A percentile compares a stretch with the other conserved stretches of the same genome.
phyloP scores from a whole-genome alignment of 805 yeast species.

The Barnettozyma sp. region DNA sequence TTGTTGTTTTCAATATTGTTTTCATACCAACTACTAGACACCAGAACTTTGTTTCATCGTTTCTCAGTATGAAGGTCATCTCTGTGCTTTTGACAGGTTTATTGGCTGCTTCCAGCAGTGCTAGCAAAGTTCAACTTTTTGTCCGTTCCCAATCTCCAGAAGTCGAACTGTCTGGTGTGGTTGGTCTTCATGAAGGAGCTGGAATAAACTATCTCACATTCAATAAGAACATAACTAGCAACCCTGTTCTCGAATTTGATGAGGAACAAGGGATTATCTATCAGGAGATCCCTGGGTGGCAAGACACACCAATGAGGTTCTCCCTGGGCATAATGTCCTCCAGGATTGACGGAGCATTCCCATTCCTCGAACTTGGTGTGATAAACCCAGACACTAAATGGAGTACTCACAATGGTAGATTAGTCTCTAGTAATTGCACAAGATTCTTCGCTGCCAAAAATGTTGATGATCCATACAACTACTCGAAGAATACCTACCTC shows the following conservation, averaged over 20 bases:
- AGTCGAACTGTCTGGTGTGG: constrained; percentile 3
- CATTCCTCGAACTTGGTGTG: constrained; percentile 13
- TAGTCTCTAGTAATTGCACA: constrained; percentile 26
- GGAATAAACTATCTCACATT: constrained; percentile 17
- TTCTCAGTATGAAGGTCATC: constrained; percentile 1
- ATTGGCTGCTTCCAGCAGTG: not conserved
- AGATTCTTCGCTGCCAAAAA: constrained; percentile 37
- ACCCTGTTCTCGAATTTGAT: constrained; percentile 10
- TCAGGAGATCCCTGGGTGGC: not conserved
- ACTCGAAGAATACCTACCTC: constrained; percentile 27
- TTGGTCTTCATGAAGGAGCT: constrained; percentile 18
- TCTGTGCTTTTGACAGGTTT: constrained; percentile 1
- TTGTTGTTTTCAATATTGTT: too few relatives aligned
- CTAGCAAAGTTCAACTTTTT: constrained; percentile 1
- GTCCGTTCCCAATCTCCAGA: not conserved
- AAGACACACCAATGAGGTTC: not conserved
- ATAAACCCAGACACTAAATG: constrained; percentile 9
- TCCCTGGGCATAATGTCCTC: constrained; percentile 6
- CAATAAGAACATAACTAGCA: constrained; percentile 7
- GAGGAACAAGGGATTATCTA: constrained; percentile 7
- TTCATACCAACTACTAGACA: not conserved
- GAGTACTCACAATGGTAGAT: constrained; percentile 5
- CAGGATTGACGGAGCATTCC: constrained; percentile 9
- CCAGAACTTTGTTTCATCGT: not conserved
- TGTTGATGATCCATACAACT: constrained; percentile 37